Percentiles rank a stretch among this genome's conserved stretches.
phyloP scores from a whole-genome alignment of 306 rosid genomes.

The Trifolium subterraneum region DNA sequence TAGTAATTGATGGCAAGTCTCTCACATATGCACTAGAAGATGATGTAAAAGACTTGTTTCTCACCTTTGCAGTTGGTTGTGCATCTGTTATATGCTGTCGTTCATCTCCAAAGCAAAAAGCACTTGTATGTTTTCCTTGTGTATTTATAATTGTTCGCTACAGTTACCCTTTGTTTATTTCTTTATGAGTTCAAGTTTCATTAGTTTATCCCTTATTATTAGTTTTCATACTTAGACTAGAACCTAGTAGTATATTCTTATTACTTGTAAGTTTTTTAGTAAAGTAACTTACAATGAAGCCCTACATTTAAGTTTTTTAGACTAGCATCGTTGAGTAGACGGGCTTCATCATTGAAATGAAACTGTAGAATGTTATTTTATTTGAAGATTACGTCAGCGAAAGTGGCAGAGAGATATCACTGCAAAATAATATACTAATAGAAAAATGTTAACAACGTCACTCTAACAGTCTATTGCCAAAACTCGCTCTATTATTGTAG shows the following conservation, averaged over 20 bases:
- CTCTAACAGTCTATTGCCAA: too few relatives aligned
- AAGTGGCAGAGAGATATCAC: background rate
- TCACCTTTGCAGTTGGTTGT: slow-evolving; percentile 77
- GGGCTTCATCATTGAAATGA: too few relatives aligned
- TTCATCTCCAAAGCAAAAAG: slow-evolving; percentile 94
- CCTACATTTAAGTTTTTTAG: too few relatives aligned
- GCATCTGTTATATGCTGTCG: slow-evolving; percentile 95
- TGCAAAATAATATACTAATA: background rate
- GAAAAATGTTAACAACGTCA: too few relatives aligned
- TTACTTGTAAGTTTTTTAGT: too few relatives aligned
- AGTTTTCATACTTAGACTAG: background rate
- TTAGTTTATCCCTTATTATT: background rate
- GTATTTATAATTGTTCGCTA: background rate
- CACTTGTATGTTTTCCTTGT: slow-evolving; percentile 56
- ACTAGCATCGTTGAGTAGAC: too few relatives aligned
- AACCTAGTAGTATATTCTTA: too few relatives aligned
- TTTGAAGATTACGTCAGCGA: background rate
- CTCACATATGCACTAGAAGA: slow-evolving; percentile 75
- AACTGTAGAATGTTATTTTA: slow-evolving; percentile 2
- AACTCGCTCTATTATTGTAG: background rate
- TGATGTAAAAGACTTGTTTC: slow-evolving; percentile 76
- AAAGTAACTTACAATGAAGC: too few relatives aligned
- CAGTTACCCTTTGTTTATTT: background rate
- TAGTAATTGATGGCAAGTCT: slow-evolving; percentile 89
- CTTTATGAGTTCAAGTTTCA: background rate